Percentiles rank a stretch among this genome's conserved stretches.
Evolutionary conservation across 2,329 filamentous ascomycete species (phyloP).

Genomic region (Arachnopeziza araneosa): DNA sequence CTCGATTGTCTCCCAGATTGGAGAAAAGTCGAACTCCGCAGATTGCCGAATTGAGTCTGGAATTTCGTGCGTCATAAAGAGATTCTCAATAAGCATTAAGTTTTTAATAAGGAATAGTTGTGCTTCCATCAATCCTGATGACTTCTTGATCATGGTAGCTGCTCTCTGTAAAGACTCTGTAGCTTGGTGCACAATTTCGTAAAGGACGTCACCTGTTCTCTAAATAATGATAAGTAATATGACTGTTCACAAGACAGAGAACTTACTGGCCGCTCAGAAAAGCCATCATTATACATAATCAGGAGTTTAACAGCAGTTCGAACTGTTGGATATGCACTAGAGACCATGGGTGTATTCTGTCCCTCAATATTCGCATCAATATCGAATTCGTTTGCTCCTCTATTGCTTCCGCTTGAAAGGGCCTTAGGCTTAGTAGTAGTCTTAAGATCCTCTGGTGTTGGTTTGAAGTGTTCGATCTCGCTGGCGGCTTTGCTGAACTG

Average conservation of each 20-base stretch:
- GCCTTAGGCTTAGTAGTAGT: constrained; percentile 8
- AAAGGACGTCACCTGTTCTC: constrained; percentile 51
- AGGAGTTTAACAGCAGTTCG: constrained; percentile 54
- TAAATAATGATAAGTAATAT: constrained; percentile 17
- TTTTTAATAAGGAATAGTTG: constrained; percentile 95
- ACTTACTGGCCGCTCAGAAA: constrained; percentile 29
- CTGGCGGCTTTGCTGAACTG: constrained; percentile 28
- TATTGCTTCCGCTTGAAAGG: neutral
- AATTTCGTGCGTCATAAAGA: constrained; percentile 93
- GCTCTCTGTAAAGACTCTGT: constrained; percentile 77
- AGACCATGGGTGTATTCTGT: constrained; percentile 47
- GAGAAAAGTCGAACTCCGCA: constrained; percentile 53
- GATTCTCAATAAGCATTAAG: constrained; percentile 88
- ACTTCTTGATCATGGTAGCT: constrained; percentile 62
- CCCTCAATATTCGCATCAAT: neutral
- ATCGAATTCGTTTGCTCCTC: neutral
- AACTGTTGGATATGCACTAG: constrained; percentile 53
- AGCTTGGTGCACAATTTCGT: constrained; percentile 84
- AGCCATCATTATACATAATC: constrained; percentile 49
- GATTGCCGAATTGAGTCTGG: constrained; percentile 53
- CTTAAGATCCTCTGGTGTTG: constrained; percentile 24
- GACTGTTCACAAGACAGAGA: neutral
- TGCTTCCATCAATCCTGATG: constrained; percentile 61
- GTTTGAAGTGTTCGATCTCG: constrained; percentile 29
- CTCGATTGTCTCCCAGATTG: constrained; percentile 57